Base-by-base conservation (phyloP, 2,329 filamentous ascomycete genomes). In the Cordyceps farinosa region DNA sequence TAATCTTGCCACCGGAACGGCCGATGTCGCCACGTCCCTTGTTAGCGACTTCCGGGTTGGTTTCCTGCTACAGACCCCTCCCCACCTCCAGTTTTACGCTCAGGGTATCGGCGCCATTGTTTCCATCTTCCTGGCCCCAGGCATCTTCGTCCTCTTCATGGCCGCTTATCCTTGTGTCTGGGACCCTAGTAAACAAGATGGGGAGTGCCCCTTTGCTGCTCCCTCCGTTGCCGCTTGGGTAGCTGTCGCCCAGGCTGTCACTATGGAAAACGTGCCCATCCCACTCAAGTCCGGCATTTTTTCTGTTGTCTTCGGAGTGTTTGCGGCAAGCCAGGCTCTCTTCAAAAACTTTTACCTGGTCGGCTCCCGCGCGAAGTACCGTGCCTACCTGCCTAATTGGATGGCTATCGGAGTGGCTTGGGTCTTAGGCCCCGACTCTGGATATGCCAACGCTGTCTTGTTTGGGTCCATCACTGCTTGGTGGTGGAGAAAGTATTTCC, bases 151-250 rank as follows among this genome's bases (percentile, higher is more conserved):
- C 40, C 82, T 90, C 51, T 90, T 90, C 77, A 82, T 85, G 66
- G 80, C 82, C 5, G 88, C 88, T 0, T 90, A 90, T 72, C 87
- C 87, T 1, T 90, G 88, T 71, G 87, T 90, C 67, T 81, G 85
- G 70, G 76, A 82, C 8, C 67, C 70, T 64, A 78, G 81, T 29
- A 44, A 65, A 65, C 76, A 75, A 1, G 75, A 79, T 5, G 76
- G 77, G 0, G 68, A 66, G 11, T 90, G 87, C 71, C 75, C 83
- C 38, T 90, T 90, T 76, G 70, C 73, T 9, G 84, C 84, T 1
- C 87, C 87, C 3, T 87, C 85, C 2, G 87, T 89, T 15, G 76
- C 82, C 0, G 87, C 87, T 0, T 90, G 87, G 87, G 79, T 82
- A 47, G 87, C 87, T 5, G 85, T 89, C 6, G 86, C 88, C 2